Evolutionary conservation across 1,284 basidiomycete genomes (phyloP), one percentile per base, ranked within the genome.

Genomic region (Pseudozyma thailandica): DNA sequence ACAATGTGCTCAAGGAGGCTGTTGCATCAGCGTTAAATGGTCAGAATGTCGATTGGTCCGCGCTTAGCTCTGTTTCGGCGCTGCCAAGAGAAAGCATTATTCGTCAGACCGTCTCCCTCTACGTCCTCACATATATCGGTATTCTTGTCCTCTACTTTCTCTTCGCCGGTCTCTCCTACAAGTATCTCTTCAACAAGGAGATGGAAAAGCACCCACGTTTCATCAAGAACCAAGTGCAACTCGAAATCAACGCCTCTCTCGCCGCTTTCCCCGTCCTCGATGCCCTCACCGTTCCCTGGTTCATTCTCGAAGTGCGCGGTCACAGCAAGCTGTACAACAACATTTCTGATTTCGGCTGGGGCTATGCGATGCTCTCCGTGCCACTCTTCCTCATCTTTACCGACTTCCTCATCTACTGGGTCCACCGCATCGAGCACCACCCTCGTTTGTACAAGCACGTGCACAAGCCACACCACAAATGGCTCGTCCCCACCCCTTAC

Each of bases 401-500:
- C 31, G 94, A 98, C 84, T 91, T 91, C 68, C 86, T 87, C 72
- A 92, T 98, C 75, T 98, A 97, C 84, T 95, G 93, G 92, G 87
- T 94, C 23, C 95, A 98, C 83, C 89, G 95, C n/a, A 86, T 88
- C 84, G 87, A 96, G 60, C 95, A 98, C 83, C 87, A 92, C 71
- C 95, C 94, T 0, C 64, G 87, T 23, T 81, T 96, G 59, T 98
- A 98, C 87, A 98, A 95, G 84, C 86, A 88, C 75, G 78, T 97
- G 49, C 94, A 96, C 85, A 97, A 96, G 77, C 93, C 94, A 0
- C 95, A 98, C 84, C 95, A 98, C 87, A 96, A 93, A 85, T 98
- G 96, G 96, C 87, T 98, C 75, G 93, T 98, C 57, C 94, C 95
- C 6, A 97, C 95, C 0, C 95, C 95, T 0, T 98, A 92, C 78